Conservation (phyloP, 2,329 filamentous ascomycete species). For the Aspergillus sp. region DNA sequence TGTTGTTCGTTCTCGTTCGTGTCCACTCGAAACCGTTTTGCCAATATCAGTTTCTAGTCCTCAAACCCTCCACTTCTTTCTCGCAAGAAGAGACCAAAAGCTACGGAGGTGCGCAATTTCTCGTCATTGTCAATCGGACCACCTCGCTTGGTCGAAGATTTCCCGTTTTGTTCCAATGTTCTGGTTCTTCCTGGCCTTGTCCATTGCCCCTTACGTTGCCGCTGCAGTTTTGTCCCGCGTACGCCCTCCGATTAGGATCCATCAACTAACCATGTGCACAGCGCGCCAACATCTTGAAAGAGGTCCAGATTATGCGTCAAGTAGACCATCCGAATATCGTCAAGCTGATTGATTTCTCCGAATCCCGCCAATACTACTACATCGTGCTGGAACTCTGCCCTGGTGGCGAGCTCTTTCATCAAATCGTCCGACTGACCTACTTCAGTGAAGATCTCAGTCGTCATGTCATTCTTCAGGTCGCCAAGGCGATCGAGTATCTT, state of each 20-base stretch:
- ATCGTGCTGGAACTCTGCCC: constrained; percentile 94
- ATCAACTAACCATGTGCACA: constrained; percentile 45
- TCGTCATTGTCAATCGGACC: constrained; percentile 11
- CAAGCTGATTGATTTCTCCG: constrained; percentile 88
- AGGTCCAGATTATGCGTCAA: constrained; percentile 98
- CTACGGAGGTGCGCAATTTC: constrained; percentile 81
- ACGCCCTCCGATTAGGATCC: background rate
- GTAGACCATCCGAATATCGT: constrained; percentile 96
- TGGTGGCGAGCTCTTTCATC: constrained; percentile 95
- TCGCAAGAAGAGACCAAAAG: constrained; percentile 91
- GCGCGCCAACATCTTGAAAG: constrained; percentile 96
- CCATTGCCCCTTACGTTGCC: constrained; percentile 10
- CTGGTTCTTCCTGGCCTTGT: constrained; percentile 38
- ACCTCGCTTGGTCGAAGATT: background rate
- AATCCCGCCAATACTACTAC: constrained; percentile 94
- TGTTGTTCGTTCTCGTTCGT: constrained; percentile 4
- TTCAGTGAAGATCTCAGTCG: constrained; percentile 95
- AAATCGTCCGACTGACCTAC: constrained; percentile 96
- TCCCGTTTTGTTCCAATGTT: background rate
- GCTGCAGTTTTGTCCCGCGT: background rate
- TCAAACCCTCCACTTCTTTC: constrained; percentile 92
- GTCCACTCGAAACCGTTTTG: constrained; percentile 31
- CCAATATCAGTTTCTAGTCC: constrained; percentile 67
- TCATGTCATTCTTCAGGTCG: constrained; percentile 92
- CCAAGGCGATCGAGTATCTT: constrained; percentile 88